Evolutionary conservation across 2,329 filamentous ascomycete species (phyloP).

Genomic region (Diplodia intermedia): DNA sequence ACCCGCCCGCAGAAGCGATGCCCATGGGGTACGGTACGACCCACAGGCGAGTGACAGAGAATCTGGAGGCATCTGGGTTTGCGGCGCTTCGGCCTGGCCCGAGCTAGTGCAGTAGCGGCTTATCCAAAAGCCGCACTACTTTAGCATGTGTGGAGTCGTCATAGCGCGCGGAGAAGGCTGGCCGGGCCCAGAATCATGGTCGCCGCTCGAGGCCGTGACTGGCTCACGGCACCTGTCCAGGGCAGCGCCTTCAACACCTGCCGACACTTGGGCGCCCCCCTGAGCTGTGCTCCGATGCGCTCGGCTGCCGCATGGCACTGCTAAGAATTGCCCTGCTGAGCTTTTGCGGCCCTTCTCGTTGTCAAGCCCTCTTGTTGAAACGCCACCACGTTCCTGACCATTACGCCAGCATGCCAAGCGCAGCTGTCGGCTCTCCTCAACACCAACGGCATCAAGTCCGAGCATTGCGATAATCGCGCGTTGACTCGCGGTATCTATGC

Average conservation of each 20-base stretch:
- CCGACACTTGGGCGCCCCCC: slow-evolving; percentile 3
- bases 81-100: slow-evolving; percentile 15
- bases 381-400: slow-evolving; percentile 10
- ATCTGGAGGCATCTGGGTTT: slow-evolving; percentile 12
- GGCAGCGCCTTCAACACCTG: slow-evolving; percentile 7
- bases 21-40: slow-evolving; percentile 28
- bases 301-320: neutral
- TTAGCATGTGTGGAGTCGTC: slow-evolving; percentile 23
- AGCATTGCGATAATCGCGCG: slow-evolving; percentile 2
- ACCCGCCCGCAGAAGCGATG: slow-evolving; percentile 5
- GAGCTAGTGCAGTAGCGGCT: slow-evolving; percentile 5
- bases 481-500: neutral
- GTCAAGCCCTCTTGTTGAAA: slow-evolving; percentile 15
- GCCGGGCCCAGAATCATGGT: slow-evolving; percentile 25
- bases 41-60: neutral
- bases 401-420: neutral
- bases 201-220: neutral
- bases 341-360: slow-evolving; percentile 15
- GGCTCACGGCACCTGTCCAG: slow-evolving; percentile 8
- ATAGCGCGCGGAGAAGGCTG: slow-evolving; percentile 14
- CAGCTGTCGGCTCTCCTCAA: slow-evolving; percentile 9
- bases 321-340: neutral
- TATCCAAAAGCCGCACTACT: slow-evolving; percentile 14
- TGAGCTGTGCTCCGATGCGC: neutral
- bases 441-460: neutral